Evolutionary conservation across 2,329 filamentous ascomycete genomes (phyloP).

Genomic region (Ophidiomyces ophidiicola): DNA sequence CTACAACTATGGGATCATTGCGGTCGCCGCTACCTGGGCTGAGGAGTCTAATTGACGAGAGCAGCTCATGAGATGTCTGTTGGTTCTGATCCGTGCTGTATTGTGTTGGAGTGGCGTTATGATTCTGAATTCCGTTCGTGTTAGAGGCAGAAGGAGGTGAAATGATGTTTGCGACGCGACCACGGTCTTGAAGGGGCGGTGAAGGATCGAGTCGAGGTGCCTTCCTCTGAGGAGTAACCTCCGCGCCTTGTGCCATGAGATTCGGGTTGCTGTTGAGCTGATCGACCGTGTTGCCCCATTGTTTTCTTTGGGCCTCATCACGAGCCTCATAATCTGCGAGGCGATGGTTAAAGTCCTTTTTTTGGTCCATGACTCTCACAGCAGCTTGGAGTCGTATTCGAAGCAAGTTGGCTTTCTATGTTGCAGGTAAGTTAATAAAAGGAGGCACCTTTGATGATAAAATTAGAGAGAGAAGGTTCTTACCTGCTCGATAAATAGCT

Average conservation of each 20-base stretch:
- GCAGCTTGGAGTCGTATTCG: conserved; percentile 29
- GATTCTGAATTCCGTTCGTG: conserved; percentile 12
- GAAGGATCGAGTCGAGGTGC: conserved; percentile 9
- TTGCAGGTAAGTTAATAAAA: conserved; percentile 5
- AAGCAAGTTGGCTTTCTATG: conserved; percentile 32
- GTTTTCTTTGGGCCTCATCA: conserved; percentile 1
- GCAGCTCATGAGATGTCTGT: conserved; percentile 8
- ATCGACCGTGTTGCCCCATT: conserved; percentile 2
- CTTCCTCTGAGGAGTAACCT: neutral
- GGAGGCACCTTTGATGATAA: neutral
- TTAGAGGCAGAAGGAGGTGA: conserved; percentile 17
- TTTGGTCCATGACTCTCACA: conserved; percentile 29
- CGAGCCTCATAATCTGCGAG: conserved; percentile 30
- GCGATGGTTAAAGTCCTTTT: conserved; percentile 29
- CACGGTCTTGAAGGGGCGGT: conserved; percentile 6
- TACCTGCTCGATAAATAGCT: conserved; percentile 32
- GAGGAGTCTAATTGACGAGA: conserved; percentile 27
- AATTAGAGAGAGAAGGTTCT: conserved; percentile 9
- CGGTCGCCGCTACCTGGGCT: conserved; percentile 22
- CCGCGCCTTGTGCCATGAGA: neutral
- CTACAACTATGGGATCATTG: conserved; percentile 9
- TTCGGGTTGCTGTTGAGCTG: conserved; percentile 5
- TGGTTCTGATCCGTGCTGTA: conserved; percentile 14
- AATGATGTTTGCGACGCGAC: conserved; percentile 10
- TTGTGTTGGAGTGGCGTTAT: conserved; percentile 14